Evolutionary conservation across 2,329 filamentous ascomycete genomes (phyloP), one percentile per base, ranked within the genome.

Genomic region (Botryotinia convoluta): DNA sequence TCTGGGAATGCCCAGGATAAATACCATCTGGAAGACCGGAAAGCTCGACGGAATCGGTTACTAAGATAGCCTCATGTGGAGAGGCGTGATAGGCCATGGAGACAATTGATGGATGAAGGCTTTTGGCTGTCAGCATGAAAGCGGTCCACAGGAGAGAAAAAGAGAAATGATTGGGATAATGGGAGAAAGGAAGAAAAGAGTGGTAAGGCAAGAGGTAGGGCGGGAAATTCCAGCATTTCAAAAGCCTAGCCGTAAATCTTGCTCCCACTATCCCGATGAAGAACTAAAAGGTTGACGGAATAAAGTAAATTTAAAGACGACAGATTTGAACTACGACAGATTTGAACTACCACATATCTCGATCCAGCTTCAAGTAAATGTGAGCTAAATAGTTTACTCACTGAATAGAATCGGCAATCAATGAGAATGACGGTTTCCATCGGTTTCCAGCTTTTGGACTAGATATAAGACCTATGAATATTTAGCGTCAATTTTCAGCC

Each of bases 11-110:
- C 0, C 85, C 85, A 0, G 85, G 84, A 74, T 88, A 85, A 0
- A 83, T 82, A 0, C 86, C 87, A 71, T 88, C 85, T 0, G 83
- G 82, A 1, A 88, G 80, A 12, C 85, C 86, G 16, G 85, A 85
- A 4, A 89, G 83, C 77, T 89, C 87, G 75, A 87, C 87, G 71
- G 82, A 84, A 79, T 88, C 87, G 1, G 86, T 88, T 74, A 88
- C 84, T 63, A 87, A 79, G 65, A 88, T 86, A 74, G 85, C 84
- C 73, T 84, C 84, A 22, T 78, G 74, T 2, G 85, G 85, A 45
- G 84, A 84, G 3, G 84, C 79, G 35, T 83, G 82, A 78, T 86
- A 84, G 5, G 87, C 83, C 45, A 88, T 81, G 0, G 83, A 83
- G 0, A 86, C 82, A 1, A 87, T 83, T 26, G 80, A 79, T 0